Evolutionary conservation across 2,329 filamentous ascomycete genomes (phyloP), one percentile per base, ranked within the genome.

Genomic region (Fusarium devonianum): DNA sequence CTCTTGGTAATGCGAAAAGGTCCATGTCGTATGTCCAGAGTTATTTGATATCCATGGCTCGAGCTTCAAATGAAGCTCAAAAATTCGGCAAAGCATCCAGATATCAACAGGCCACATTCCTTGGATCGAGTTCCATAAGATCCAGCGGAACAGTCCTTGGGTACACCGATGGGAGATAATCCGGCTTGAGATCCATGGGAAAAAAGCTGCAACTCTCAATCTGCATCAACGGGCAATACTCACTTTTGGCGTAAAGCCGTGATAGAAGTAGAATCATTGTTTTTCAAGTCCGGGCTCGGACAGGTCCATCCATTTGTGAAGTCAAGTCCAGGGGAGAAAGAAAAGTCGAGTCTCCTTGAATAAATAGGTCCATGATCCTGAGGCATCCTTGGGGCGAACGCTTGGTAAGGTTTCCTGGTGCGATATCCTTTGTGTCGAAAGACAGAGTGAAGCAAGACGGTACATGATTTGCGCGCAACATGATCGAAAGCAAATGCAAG

Each of bases 211-310:
- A 39, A 49, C 55, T 57, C 49, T 65, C 51, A 64, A 63, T 52
- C 37, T 65, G 49, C 38, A 55, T 37, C 48, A 53, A 39, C 61
- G 71, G 72, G 69, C 66, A 57, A 73, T 73, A 75, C 73, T 75
- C 54, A 75, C 73, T 57, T 51, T 34, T 37, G 60, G 63, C 62
- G 40, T 44, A 11, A 46, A 10, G 59, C 60, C 67, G 56, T 25
- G 41, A 35, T 28, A 47, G 36, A 30, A 50, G n/a, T 39, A 45
- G 55, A 49, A 60, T 66, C 40, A 62, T 65, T 55, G 63, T 67
- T 66, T n/a, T 58, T 55, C 64, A 66, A 63, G 64, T 67, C 67
- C 66, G 65, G 55, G 67, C 32, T 56, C 50, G 60, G 67, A 69
- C 68, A 67, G 62, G 62, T 62, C 52, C 68, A 62, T 62, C 52